Evolutionary conservation across 805 yeast species (phyloP).

Genomic region (Candida namnaoensis): DNA sequence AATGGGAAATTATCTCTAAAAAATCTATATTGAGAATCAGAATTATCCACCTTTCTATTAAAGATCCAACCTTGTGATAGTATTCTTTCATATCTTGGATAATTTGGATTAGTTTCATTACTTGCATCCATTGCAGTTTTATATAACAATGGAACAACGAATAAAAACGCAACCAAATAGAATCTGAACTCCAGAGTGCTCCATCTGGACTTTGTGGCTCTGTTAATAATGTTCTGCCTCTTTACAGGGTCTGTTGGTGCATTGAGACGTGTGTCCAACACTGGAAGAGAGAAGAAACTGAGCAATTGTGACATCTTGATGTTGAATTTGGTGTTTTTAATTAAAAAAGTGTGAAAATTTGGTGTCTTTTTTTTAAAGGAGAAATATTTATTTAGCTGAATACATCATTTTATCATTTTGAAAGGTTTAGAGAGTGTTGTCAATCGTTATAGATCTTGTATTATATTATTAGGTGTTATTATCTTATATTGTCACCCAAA

Average conservation of each 20-base stretch:
- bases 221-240: conserved; percentile 9
- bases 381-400: too few species aligned
- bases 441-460: too few species aligned
- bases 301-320: too few species aligned
- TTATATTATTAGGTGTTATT: too few species aligned
- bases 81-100: conserved; percentile 47
- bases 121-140: conserved; percentile 78
- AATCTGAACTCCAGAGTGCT: conserved; percentile 62
- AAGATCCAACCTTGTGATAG: conserved; percentile 82
- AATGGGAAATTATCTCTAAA: conserved; percentile 74
- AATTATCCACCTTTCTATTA: conserved; percentile 86
- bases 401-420: too few species aligned
- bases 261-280: conserved; percentile 31
- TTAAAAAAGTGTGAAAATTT: too few species aligned
- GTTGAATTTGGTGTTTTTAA: too few species aligned
- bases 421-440: too few species aligned
- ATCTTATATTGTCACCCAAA: too few species aligned
- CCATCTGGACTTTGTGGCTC: conserved; percentile 49
- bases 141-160: conserved; percentile 78
- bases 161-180: conserved; percentile 51
- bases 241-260: conserved; percentile 22
- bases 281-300: conserved; percentile 26
- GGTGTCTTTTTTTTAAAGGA: too few species aligned
- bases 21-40: conserved; percentile 83
- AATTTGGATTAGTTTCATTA: conserved; percentile 67